These are phyloP conservation scores for Xylariaceae sp. DNA, from an alignment of 2,329 filamentous ascomycete species.

Conservation along the genomic window DNA sequence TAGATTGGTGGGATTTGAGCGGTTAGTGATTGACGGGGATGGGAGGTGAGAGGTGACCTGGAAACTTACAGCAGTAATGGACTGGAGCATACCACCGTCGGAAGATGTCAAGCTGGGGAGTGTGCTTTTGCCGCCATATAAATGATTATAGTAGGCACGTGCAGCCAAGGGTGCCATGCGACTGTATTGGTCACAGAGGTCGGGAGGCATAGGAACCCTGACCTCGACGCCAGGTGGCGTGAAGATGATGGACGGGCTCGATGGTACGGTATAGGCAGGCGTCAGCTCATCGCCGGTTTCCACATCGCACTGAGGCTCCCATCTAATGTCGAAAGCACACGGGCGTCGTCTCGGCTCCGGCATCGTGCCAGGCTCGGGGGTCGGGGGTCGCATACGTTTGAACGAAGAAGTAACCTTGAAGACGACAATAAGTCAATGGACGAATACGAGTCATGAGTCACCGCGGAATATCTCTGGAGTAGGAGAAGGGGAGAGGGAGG, in stretches of 20 bases:
- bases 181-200: constrained; percentile 25
- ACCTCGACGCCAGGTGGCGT: constrained; percentile 21
- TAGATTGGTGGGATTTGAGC: constrained; percentile 8
- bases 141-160: constrained; percentile 14
- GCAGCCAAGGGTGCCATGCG: constrained; percentile 30
- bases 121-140: constrained; percentile 10
- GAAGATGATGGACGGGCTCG: constrained; percentile 23
- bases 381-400: constrained; percentile 18
- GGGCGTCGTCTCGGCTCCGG: background rate
- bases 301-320: constrained; percentile 24
- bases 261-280: constrained; percentile 22
- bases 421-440: background rate
- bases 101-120: background rate
- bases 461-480: too few relatives aligned
- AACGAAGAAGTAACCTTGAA: constrained; percentile 1
- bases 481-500: background rate
- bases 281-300: constrained; percentile 22
- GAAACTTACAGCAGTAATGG: constrained; percentile 21
- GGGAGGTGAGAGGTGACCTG: background rate
- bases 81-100: constrained; percentile 11
- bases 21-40: background rate
- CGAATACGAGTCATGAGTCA: too few relatives aligned
- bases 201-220: constrained; percentile 4
- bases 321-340: background rate
- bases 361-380: constrained; percentile 7